Evolutionary conservation across 2,329 filamentous ascomycete genomes (phyloP).

Genomic region (Pseudodiploospora longispora): DNA sequence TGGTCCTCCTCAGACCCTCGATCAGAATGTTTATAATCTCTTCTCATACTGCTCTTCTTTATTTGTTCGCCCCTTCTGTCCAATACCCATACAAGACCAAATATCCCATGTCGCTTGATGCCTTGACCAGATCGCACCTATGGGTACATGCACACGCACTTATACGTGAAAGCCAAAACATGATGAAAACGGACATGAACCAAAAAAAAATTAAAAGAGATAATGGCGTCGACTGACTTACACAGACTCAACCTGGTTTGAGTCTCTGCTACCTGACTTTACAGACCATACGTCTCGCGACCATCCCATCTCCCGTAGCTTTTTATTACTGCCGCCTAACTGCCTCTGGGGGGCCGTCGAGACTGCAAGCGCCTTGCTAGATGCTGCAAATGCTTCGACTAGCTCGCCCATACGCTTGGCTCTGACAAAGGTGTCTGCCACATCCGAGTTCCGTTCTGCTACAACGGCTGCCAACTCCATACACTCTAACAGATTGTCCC

Average conservation of each 20-base stretch:
- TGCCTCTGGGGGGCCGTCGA: slow-evolving; percentile 47
- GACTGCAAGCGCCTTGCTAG: slow-evolving; percentile 62
- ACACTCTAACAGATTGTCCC: slow-evolving; percentile 70
- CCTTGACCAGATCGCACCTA: no score
- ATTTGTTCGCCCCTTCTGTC: no score
- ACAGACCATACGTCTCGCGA: slow-evolving; percentile 55
- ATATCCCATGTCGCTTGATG: no score
- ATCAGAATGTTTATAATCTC: no score
- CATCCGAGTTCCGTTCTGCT: slow-evolving; percentile 60
- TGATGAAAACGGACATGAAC: no score
- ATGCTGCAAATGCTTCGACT: slow-evolving; percentile 66
- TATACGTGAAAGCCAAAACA: no score
- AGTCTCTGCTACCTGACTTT: slow-evolving; percentile 20
- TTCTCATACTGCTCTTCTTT: no score
- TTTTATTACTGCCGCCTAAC: slow-evolving; percentile 45
- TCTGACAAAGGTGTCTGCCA: slow-evolving; percentile 56
- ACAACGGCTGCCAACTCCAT: slow-evolving; percentile 78
- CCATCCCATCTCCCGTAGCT: slow-evolving; percentile 54
- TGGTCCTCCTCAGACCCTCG: no score
- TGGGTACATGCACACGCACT: no score
- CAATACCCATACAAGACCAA: no score
- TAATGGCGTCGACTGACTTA: background rate
- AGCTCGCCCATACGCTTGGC: slow-evolving; percentile 66
- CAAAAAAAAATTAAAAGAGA: no score
- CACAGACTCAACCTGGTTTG: slow-evolving; percentile 2